A percentile compares a stretch with the other conserved stretches of the same genome.
Evolutionary conservation across 2,329 filamentous ascomycete genomes (phyloP).

Genomic region (Pseudogymnoascus sp.): DNA sequence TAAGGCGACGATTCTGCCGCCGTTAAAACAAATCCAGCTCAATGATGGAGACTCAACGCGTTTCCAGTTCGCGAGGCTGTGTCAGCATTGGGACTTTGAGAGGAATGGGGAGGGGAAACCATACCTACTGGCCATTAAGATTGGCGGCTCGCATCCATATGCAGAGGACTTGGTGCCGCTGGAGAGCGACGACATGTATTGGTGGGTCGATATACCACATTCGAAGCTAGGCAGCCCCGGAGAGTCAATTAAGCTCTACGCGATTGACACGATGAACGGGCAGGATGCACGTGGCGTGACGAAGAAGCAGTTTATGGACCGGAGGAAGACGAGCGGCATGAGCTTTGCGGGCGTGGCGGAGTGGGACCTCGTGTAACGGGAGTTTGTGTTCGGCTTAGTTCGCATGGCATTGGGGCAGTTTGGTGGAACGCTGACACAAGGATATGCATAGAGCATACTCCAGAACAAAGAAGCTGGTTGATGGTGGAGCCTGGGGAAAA

Average conservation of each 20-base stretch:
- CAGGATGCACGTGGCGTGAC: conserved; percentile 26
- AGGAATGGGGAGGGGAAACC: conserved; percentile 57
- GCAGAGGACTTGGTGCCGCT: conserved; percentile 64
- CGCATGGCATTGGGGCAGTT: not conserved
- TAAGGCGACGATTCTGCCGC: conserved; percentile 54
- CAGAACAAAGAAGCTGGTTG: not conserved
- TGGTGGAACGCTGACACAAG: conserved; percentile 6
- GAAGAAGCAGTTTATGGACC: conserved; percentile 22
- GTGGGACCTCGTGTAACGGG: conserved; percentile 26
- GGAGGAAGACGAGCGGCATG: conserved; percentile 26
- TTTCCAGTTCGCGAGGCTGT: conserved; percentile 74
- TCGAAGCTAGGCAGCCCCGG: conserved; percentile 60
- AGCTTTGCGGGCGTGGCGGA: conserved; percentile 24
- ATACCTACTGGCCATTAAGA: conserved; percentile 61
- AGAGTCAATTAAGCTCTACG: conserved; percentile 57
- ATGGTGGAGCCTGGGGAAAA: not conserved
- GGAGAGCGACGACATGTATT: conserved; percentile 69
- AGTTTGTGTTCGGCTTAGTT: not conserved
- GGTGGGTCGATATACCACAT: conserved; percentile 69
- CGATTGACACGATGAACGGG: conserved; percentile 44
- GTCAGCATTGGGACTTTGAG: conserved; percentile 74
- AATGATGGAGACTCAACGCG: conserved; percentile 47
- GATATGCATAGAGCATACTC: not conserved
- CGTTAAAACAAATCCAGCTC: conserved; percentile 51
- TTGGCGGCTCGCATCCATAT: conserved; percentile 49